Percentiles rank a stretch among this genome's conserved stretches.
These are phyloP conservation scores for Tricholoma terreum DNA, from an alignment of 768 basidiomycete genomes.

Conservation along the genomic window DNA sequence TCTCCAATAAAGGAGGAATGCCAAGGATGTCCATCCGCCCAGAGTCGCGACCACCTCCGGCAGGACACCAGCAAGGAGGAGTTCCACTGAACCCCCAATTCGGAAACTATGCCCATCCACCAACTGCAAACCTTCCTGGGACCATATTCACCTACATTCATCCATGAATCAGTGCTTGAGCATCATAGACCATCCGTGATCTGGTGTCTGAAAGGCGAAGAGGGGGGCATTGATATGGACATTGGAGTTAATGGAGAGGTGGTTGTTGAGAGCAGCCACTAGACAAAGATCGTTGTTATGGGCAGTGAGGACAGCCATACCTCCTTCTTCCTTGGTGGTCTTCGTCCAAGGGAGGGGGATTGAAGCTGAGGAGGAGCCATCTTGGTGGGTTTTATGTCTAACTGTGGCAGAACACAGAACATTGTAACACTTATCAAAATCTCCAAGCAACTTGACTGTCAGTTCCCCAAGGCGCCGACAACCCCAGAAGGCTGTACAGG, in stretches of 20 bases:
- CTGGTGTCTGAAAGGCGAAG: conserved; percentile 10
- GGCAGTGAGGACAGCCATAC: conserved; percentile 11
- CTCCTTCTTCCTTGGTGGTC: conserved; percentile 19
- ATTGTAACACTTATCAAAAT: conserved; percentile 5
- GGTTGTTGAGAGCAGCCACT: conserved; percentile 14
- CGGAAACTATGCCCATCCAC: conserved; percentile 31
- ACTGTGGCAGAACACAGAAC: conserved; percentile 4
- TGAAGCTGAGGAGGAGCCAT: conserved; percentile 3
- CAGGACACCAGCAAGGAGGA: conserved; percentile 25
- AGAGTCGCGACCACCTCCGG: conserved; percentile 28
- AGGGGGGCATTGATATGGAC: conserved; percentile 11
- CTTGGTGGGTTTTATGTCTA: not conserved
- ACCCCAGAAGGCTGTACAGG: conserved; percentile 34
- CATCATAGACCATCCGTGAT: not conserved
- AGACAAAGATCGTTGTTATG: conserved; percentile 15
- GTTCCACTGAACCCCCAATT: conserved; percentile 31
- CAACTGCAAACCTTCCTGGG: too few species aligned
- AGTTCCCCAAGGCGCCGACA: conserved; percentile 28
- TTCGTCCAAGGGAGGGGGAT: conserved; percentile 34
- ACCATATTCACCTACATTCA: too few species aligned
- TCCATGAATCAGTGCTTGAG: not conserved
- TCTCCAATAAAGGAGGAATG: conserved; percentile 35
- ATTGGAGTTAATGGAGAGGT: conserved; percentile 15
- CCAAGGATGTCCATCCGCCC: conserved; percentile 30
- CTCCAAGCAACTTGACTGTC: conserved; percentile 18